Conservation (phyloP, 192 early-diverging fungal species). For the Podila epicladia region DNA sequence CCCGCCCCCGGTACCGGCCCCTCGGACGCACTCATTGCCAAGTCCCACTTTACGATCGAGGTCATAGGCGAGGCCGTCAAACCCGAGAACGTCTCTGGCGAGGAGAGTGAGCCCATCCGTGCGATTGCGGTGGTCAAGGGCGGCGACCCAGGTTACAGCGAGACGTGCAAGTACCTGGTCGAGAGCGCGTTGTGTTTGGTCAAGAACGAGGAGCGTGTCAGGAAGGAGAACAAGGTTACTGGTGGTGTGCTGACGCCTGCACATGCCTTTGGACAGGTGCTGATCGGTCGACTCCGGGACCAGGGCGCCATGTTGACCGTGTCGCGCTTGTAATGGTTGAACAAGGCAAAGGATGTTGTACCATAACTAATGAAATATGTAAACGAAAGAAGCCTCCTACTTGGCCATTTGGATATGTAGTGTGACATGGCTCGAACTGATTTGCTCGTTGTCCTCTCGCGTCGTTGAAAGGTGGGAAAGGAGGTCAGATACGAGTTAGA, state of each 20-base stretch:
- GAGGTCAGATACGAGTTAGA: no score
- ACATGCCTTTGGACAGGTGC: constrained; percentile 77
- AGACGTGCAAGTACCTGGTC: constrained; percentile 81
- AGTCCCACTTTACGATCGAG: constrained; percentile 60
- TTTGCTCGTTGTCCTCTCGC: no score
- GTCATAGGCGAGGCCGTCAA: constrained; percentile 52
- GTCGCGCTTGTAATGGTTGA: constrained; percentile 12
- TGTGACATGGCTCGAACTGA: background rate
- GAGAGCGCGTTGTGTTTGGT: constrained; percentile 83
- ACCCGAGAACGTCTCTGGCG: background rate
- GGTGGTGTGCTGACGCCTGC: constrained; percentile 87
- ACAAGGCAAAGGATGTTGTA: no score
- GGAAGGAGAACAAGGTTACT: constrained; percentile 54
- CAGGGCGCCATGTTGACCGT: constrained; percentile 59
- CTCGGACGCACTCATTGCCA: constrained; percentile 59
- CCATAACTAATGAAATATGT: no score
- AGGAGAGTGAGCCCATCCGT: background rate
- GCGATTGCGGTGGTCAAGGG: constrained; percentile 35
- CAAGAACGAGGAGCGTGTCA: constrained; percentile 60
- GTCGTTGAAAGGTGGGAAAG: no score
- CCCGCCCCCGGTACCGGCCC: constrained; percentile 80
- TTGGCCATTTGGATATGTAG: background rate
- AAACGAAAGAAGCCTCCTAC: no score
- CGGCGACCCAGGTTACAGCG: constrained; percentile 85
- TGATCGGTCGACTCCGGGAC: constrained; percentile 72